These are phyloP conservation scores for Phytophthora hibernalis DNA, from an alignment of 352 stramenopile species.

Conservation along the genomic window DNA sequence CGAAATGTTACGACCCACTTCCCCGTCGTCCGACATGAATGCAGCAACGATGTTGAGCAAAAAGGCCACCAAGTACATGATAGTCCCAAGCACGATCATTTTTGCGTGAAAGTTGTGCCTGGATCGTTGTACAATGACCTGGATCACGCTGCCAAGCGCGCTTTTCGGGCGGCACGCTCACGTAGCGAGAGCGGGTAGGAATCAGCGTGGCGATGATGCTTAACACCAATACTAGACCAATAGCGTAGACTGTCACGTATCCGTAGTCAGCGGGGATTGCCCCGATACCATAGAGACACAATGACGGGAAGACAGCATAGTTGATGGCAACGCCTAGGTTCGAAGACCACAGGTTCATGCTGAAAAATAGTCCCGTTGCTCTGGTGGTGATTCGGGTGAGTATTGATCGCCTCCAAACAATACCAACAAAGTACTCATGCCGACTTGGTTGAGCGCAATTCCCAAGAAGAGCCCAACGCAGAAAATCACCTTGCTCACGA, in stretches of 20 bases:
- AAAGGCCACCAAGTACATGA: constrained; percentile 44
- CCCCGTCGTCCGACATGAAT: constrained; percentile 48
- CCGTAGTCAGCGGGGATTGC: constrained; percentile 41
- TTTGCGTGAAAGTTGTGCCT: constrained; percentile 35
- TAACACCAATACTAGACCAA: constrained; percentile 47
- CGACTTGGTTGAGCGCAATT: constrained; percentile 52
- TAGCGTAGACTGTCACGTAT: constrained; percentile 61
- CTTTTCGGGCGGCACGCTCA: constrained; percentile 48
- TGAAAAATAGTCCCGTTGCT: constrained; percentile 74
- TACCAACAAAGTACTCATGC: constrained; percentile 63
- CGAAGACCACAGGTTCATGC: constrained; percentile 77
- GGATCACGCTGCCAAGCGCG: constrained; percentile 51
- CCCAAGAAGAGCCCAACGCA: constrained; percentile 58
- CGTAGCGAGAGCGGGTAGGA: constrained; percentile 48
- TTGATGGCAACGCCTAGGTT: constrained; percentile 76
- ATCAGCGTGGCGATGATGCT: constrained; percentile 43
- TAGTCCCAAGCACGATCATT: constrained; percentile 43
- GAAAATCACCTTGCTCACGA: constrained; percentile 54
- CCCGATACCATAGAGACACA: constrained; percentile 72
- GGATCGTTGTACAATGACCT: constrained; percentile 40
- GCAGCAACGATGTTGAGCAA: constrained; percentile 60
- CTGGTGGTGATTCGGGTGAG: constrained; percentile 39
- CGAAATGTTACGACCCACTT: constrained; percentile 46
- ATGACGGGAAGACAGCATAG: constrained; percentile 74
- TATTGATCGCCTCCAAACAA: constrained; percentile 70